Conservation (phyloP, 2,329 filamentous ascomycete species). For the Paraphoma chrysanthemicola region DNA sequence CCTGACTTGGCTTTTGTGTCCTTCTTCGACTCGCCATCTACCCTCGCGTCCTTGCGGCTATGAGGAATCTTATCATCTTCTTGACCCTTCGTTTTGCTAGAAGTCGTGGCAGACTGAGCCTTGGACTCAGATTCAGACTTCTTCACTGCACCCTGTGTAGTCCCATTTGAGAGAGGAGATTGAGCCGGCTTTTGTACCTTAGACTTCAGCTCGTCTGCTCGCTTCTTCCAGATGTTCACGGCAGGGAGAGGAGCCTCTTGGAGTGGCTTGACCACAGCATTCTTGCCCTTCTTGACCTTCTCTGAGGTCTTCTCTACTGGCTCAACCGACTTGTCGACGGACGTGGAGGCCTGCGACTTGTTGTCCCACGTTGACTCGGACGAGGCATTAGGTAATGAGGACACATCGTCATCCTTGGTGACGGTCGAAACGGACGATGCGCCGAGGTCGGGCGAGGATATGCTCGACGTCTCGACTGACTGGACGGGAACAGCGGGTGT, state of each 20-base stretch:
- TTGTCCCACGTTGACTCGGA: conserved; percentile 73
- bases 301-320: conserved; percentile 60
- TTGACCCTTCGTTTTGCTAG: conserved; percentile 26
- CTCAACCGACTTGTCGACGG: conserved; percentile 66
- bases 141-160: conserved; percentile 23
- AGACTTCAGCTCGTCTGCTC: conserved; percentile 69
- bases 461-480: conserved; percentile 28
- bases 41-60: conserved; percentile 32
- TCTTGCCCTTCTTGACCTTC: conserved; percentile 57
- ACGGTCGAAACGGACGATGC: conserved; percentile 61
- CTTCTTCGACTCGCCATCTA: conserved; percentile 37
- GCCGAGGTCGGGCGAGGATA: conserved; percentile 62
- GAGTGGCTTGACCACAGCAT: conserved; percentile 63
- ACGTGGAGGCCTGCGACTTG: conserved; percentile 68
- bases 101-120: conserved; percentile 26
- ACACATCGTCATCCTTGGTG: conserved; percentile 66
- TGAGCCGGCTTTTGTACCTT: conserved; percentile 57
- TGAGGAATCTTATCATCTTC: conserved; percentile 37
- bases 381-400: conserved; percentile 67
- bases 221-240: conserved; percentile 88
- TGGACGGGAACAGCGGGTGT: conserved; percentile 21
- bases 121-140: conserved; percentile 30
- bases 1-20: conserved; percentile 30
- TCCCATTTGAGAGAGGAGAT: conserved; percentile 36
- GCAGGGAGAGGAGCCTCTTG: conserved; percentile 81